These are phyloP conservation scores for Cyamopsis tetragonoloba DNA, from an alignment of 306 rosid species.

Conservation along the genomic window DNA sequence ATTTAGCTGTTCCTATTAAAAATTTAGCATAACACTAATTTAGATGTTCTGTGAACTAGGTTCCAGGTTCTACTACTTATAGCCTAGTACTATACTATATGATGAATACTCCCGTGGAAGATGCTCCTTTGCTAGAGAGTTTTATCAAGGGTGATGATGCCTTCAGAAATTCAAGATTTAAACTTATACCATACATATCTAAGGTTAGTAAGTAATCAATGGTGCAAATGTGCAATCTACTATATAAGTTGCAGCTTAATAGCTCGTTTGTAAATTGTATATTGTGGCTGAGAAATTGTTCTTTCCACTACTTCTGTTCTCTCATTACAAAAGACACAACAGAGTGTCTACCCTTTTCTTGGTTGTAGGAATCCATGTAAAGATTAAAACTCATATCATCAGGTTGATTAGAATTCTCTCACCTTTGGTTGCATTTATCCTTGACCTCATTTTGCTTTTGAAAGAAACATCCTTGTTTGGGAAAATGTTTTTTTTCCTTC, in stretches of 20 bases:
- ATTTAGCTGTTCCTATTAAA: constrained; percentile 2
- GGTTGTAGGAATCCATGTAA: neutral
- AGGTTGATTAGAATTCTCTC: constrained; percentile 1
- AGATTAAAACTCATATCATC: constrained; percentile 8
- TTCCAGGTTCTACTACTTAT: constrained; percentile 77
- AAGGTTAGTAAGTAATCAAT: constrained; percentile 51
- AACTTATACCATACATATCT: constrained; percentile 91
- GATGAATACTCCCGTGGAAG: constrained; percentile 75
- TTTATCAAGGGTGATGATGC: constrained; percentile 84
- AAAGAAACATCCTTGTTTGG: neutral
- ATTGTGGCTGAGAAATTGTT: constrained; percentile 5
- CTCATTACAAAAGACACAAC: neutral
- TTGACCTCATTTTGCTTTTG: neutral
- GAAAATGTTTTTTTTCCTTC: constrained; percentile 6
- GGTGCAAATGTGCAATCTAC: neutral
- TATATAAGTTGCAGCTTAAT: constrained; percentile 8
- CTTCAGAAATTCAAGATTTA: constrained; percentile 85
- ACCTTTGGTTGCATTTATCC: constrained; percentile 9
- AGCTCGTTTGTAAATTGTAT: neutral
- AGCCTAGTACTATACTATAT: constrained; percentile 79
- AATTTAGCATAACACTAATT: neutral
- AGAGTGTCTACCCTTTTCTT: neutral
- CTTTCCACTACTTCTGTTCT: neutral
- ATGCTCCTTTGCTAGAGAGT: constrained; percentile 57
- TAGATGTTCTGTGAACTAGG: constrained; percentile 38